Evolutionary conservation across 352 stramenopile species (phyloP).

Genomic region (Globisporangium rhizosaccharum): DNA sequence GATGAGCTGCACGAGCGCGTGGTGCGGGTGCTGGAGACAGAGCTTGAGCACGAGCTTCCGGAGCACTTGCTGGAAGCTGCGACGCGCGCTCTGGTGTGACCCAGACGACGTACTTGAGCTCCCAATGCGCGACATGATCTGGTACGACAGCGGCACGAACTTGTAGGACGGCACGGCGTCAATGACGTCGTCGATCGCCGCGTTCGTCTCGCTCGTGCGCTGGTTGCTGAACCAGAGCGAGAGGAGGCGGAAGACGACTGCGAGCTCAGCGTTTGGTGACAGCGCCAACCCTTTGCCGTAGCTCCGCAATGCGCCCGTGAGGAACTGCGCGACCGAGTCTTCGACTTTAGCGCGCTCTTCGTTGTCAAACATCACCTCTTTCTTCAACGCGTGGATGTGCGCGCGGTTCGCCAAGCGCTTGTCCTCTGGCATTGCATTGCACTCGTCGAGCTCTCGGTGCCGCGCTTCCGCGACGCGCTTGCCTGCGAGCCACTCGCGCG

Average conservation of each 20-base stretch:
- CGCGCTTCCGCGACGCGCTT: conserved; percentile 72
- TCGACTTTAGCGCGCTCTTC: conserved; percentile 85
- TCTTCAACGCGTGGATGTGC: conserved; percentile 68
- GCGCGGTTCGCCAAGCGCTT: conserved; percentile 63
- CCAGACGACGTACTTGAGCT: conserved; percentile 11
- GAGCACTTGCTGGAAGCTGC: conserved; percentile 84
- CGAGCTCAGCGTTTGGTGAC: conserved; percentile 70
- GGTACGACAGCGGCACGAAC: conserved; percentile 96
- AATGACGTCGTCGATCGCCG: conserved; percentile 80
- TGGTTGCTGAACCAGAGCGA: conserved; percentile 94
- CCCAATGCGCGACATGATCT: conserved; percentile 96
- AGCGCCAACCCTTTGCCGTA: conserved; percentile 67
- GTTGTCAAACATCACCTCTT: conserved; percentile 86
- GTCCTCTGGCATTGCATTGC: conserved; percentile 47
- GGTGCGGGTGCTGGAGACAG: conserved; percentile 94
- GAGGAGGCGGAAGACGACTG: conserved; percentile 90
- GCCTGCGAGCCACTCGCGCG: conserved; percentile 84
- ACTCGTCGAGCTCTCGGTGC: conserved; percentile 51
- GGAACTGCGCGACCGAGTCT: conserved; percentile 79
- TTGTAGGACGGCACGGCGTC: conserved; percentile 92
- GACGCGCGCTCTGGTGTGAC: not conserved
- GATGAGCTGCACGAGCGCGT: conserved; percentile 94
- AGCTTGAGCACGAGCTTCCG: conserved; percentile 89
- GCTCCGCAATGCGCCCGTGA: conserved; percentile 84
- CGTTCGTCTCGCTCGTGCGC: conserved; percentile 62